Base-by-base conservation (phyloP, 352 stramenopile genomes). In the Phytopythium aichiense region DNA sequence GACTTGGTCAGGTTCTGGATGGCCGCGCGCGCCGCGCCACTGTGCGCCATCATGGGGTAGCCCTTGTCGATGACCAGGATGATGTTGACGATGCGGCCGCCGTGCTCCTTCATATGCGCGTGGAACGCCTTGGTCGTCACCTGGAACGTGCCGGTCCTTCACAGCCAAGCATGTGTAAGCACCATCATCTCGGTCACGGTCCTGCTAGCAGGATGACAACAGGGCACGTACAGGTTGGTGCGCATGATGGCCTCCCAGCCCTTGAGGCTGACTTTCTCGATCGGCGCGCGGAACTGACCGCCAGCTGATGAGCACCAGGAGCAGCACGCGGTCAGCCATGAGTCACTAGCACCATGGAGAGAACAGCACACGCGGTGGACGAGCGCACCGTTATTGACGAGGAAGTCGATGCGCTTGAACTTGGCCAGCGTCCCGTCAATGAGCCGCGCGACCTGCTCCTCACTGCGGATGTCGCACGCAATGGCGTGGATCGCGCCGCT, bases 1-100 rank as follows among this genome's bases (percentile, higher is more conserved):
- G 92, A 98, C 68, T 97, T 97, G 58, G 75, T 94, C 62, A 98
- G 85, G 71, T 98, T 98, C 68, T 98, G 84, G 18, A 98, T 88
- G 16, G 84, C 95, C 25, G 92, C 94, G 50, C 95, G 81, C 48
- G 93, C 91, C 7, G 93, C 92, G n/a, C 84, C 82, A 49, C 79
- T 89, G 74, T 98, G 94, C 18, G 83, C 85, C 84, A 98, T 97
- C 30, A 87, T 61, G 7, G 93, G 93, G 71, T 97, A 97, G 9
- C 95, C 95, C 65, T 98, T 98, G 46, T 92, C 78, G 75, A 97
- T 96, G 37, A 94, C 91, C 11, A 98, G 74, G 23, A 96, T 98
- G 66, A 98, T 98, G 76, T 98, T 98, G 30, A 98, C 94, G 62
- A 98, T 98, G 48, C 81, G 91, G 20, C 92, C 92, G 43, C 94